These are phyloP conservation scores for Periconia sp. DNA, from an alignment of 2,329 filamentous ascomycete genomes.

Conservation along the genomic window DNA sequence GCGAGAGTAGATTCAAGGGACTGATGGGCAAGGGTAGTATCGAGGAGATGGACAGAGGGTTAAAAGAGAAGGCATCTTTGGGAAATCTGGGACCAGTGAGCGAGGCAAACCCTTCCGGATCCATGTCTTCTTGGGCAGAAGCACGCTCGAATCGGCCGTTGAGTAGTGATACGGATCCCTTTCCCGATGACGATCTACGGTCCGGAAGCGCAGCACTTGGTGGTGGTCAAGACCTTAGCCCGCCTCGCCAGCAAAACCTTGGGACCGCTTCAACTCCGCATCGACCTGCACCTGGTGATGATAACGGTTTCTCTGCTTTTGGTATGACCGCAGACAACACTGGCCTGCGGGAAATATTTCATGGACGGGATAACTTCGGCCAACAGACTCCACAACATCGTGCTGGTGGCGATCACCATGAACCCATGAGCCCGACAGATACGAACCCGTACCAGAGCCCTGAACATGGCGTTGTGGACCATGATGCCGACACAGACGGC, in stretches of 20 bases:
- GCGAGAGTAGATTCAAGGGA: constrained; percentile 85
- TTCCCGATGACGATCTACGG: constrained; percentile 68
- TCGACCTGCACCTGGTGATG: constrained; percentile 61
- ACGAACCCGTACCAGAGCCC: constrained; percentile 97
- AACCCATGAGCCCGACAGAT: constrained; percentile 86
- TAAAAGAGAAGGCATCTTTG: constrained; percentile 63
- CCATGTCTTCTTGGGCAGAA: constrained; percentile 60
- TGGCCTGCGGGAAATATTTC: constrained; percentile 63
- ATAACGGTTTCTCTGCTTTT: constrained; percentile 65
- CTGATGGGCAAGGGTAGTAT: constrained; percentile 78
- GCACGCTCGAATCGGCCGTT: constrained; percentile 54
- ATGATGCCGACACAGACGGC: constrained; percentile 63
- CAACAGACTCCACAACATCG: constrained; percentile 60
- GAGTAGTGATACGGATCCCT: constrained; percentile 75
- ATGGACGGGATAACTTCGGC: constrained; percentile 63
- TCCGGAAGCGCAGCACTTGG: constrained; percentile 76
- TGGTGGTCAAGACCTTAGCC: constrained; percentile 74
- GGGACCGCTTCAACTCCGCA: constrained; percentile 48
- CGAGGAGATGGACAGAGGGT: constrained; percentile 63
- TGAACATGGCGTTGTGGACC: constrained; percentile 72
- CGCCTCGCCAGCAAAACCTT: constrained; percentile 55
- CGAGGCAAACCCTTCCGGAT: constrained; percentile 56
- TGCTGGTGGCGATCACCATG: constrained; percentile 58
- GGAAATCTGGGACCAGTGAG: constrained; percentile 60
- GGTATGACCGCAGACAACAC: constrained; percentile 65